A percentile compares a stretch with the other conserved stretches of the same genome.
phyloP scores from a whole-genome alignment of 169 alveolate species.

The Neospora caninum region DNA sequence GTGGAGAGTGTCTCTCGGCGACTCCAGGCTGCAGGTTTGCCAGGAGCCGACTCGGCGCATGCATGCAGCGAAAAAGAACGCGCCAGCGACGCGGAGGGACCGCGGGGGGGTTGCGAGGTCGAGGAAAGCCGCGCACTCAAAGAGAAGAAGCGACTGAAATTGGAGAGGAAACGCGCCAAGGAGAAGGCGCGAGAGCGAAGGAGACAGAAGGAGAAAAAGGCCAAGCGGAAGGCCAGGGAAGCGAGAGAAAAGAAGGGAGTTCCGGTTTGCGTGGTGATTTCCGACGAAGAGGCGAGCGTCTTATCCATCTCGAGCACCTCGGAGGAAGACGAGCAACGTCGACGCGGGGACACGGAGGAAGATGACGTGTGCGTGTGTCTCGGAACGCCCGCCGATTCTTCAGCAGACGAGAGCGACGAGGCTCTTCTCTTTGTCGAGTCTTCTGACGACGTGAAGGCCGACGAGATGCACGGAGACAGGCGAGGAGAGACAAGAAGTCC shows the following conservation, averaged over 20 bases:
- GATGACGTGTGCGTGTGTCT: no score
- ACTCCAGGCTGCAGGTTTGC: not conserved
- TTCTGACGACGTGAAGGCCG: no score
- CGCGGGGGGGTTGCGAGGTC: not conserved
- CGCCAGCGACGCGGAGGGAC: not conserved
- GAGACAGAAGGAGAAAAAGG: constrained; percentile 3
- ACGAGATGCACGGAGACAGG: no score
- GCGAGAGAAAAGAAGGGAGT: not conserved
- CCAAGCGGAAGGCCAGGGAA: not conserved
- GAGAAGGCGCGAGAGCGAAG: not conserved
- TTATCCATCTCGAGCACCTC: not conserved
- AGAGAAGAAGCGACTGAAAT: not conserved
- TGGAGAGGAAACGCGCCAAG: not conserved
- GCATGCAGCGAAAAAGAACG: not conserved
- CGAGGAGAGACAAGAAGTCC: no score
- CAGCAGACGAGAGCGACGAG: no score
- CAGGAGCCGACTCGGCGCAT: not conserved
- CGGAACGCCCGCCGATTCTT: no score
- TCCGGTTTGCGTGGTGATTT: not conserved
- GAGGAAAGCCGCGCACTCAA: no score
- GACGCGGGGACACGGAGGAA: not conserved
- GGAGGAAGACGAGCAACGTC: not conserved
- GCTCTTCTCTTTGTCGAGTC: no score
- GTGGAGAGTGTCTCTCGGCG: not conserved
- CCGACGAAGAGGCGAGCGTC: not conserved